These are phyloP conservation scores for Phytophthora brassicae DNA, from an alignment of 352 stramenopile species.

Conservation along the genomic window DNA sequence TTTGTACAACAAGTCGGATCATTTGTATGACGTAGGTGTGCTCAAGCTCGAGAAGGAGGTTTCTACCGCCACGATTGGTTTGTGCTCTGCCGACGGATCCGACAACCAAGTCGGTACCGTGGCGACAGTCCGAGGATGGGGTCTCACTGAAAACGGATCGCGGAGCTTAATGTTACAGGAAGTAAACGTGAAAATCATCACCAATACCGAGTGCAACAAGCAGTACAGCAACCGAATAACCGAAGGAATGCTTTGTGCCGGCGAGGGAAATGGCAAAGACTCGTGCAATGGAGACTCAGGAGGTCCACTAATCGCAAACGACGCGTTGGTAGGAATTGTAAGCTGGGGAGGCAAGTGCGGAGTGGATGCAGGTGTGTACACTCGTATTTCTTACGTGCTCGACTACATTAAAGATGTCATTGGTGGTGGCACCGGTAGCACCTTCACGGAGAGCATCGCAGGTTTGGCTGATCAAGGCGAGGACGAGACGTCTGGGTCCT, in stretches of 20 bases:
- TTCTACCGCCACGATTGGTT: slow-evolving; percentile 29
- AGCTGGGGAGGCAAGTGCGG: slow-evolving; percentile 68
- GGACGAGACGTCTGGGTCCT: not conserved
- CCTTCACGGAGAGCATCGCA: slow-evolving; percentile 14
- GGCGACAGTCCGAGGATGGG: slow-evolving; percentile 62
- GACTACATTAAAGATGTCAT: slow-evolving; percentile 65
- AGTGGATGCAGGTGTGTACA: slow-evolving; percentile 56
- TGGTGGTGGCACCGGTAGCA: slow-evolving; percentile 23
- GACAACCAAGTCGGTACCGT: slow-evolving; percentile 53
- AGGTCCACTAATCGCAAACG: slow-evolving; percentile 52
- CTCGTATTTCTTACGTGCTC: slow-evolving; percentile 47
- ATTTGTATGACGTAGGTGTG: slow-evolving; percentile 57
- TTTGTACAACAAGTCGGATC: slow-evolving; percentile 51
- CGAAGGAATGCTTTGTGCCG: slow-evolving; percentile 62
- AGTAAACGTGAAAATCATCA: slow-evolving; percentile 59
- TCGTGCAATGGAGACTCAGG: slow-evolving; percentile 74
- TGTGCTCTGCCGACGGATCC: slow-evolving; percentile 43
- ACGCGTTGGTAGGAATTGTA: slow-evolving; percentile 62
- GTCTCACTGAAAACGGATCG: slow-evolving; percentile 49
- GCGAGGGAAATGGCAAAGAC: slow-evolving; percentile 47
- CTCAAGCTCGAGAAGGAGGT: slow-evolving; percentile 59
- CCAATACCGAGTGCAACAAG: slow-evolving; percentile 61
- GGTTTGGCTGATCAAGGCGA: slow-evolving; percentile 8
- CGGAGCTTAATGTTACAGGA: slow-evolving; percentile 47
- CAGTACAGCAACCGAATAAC: slow-evolving; percentile 59